These are phyloP conservation scores for Lipomyces anomalus DNA, from an alignment of 805 yeast genomes.

Conservation along the genomic window DNA sequence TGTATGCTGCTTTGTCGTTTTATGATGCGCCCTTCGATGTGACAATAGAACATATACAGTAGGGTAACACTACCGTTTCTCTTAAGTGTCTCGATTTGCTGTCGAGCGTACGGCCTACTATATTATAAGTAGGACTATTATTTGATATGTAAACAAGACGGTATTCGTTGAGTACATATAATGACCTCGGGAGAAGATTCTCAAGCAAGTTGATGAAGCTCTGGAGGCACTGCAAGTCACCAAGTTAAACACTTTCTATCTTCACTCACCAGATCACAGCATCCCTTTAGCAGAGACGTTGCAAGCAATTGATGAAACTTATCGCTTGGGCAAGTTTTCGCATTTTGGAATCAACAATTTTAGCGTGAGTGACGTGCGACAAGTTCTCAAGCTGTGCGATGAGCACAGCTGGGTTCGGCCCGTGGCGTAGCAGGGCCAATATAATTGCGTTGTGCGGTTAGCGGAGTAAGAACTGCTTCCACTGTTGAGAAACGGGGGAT, in stretches of 20 bases:
- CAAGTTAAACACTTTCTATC: conserved; percentile 25
- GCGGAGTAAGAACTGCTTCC: conserved; percentile 28
- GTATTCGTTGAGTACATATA: no score
- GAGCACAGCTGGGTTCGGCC: conserved; percentile 27
- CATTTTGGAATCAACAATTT: conserved; percentile 29
- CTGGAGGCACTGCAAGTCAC: no score
- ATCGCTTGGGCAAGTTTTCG: conserved; percentile 28
- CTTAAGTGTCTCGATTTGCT: no score
- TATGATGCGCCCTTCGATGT: no score
- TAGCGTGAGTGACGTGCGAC: conserved; percentile 22
- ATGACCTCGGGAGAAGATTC: no score
- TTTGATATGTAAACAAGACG: no score
- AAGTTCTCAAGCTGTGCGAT: conserved; percentile 18
- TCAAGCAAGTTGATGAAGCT: no score
- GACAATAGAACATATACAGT: no score
- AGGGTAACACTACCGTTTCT: no score
- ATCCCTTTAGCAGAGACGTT: conserved; percentile 26
- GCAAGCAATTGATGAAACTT: conserved; percentile 23
- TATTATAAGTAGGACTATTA: no score
- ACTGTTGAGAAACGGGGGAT: conserved; percentile 19
- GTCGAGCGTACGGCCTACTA: no score
- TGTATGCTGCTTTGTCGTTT: no score
- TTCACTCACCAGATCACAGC: conserved; percentile 28
- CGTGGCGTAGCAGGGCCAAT: conserved; percentile 28
- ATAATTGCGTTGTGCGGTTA: conserved; percentile 26